Evolutionary conservation across 2,329 filamentous ascomycete species (phyloP), one percentile per base, ranked within the genome.

Genomic region (Neonectria sp.): DNA sequence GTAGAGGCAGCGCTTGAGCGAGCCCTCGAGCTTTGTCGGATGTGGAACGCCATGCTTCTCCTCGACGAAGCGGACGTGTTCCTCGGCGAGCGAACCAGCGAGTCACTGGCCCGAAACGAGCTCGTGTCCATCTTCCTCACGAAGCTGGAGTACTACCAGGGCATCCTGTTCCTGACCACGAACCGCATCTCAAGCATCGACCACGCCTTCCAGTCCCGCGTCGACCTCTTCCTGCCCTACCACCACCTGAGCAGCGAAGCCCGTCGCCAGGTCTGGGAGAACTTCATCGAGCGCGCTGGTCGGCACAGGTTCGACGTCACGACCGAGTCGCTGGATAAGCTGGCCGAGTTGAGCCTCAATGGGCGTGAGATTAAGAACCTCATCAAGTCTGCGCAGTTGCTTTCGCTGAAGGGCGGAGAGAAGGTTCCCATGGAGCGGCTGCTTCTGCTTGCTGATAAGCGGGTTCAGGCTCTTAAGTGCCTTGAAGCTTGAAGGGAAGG

Each of bases 301-400:
- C 48, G 57, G 0, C 70, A 76, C 29, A 71, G 72, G 55, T 77
- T 78, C 58, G 71, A 78, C 3, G 53, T 82, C 3, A 65, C 67
- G 0, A 71, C 76, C 0, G 73, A 70, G 4, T 71, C 76, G 0
- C 49, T 83, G 2, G 72, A 80, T 5, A 73, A 81, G 60, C 71
- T 86, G 31, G 75, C 83, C 0, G 60, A 75, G 49, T 74, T 85
- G 59, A 71, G 78, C 17, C 78, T 86, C 21, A 86, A 86, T 57
- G 84, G 85, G 0, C 77, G 84, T 4, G 83, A 86, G 78, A 86
- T 86, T 58, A 86, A 86, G 75, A 86, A 85, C 45, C 55, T 82
- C n/a, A 72, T 83, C 69, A 83, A 83, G 73, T 79, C 78, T 7
- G 78, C 79, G 0, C 78, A 80, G 65, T 56, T 84, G 7, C 78